phyloP scores from a whole-genome alignment of 2,329 filamentous ascomycete species.

The Pleomassaria siparia region DNA sequence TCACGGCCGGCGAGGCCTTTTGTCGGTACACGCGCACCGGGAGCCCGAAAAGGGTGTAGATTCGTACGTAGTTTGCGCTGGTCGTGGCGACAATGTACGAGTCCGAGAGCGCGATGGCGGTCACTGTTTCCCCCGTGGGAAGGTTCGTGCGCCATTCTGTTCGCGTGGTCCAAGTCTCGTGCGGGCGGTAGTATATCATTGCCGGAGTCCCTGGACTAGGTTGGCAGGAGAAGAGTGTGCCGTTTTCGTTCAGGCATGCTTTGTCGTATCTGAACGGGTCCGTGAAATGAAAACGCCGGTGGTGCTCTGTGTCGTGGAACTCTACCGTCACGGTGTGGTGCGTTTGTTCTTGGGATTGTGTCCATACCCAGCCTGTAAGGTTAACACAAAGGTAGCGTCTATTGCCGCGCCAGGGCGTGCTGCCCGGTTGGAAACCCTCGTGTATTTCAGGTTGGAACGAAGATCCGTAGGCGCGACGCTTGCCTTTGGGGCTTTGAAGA shows the following conservation, averaged over 20 bases:
- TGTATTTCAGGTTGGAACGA: conserved; percentile 70
- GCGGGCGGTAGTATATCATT: conserved; percentile 91
- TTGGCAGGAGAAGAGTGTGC: conserved; percentile 81
- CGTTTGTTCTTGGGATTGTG: conserved; percentile 89
- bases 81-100: conserved; percentile 91
- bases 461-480: conserved; percentile 54
- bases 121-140: conserved; percentile 83
- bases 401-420: conserved; percentile 94
- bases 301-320: conserved; percentile 91
- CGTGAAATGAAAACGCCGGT: conserved; percentile 95
- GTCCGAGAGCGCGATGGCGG: conserved; percentile 86
- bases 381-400: conserved; percentile 92
- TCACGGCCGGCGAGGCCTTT: conserved; percentile 86
- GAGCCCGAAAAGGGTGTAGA: conserved; percentile 91
- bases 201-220: conserved; percentile 65
- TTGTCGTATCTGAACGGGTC: conserved; percentile 96
- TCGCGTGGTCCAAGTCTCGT: conserved; percentile 93
- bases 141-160: conserved; percentile 87
- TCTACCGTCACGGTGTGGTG: conserved; percentile 90
- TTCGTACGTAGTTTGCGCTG: conserved; percentile 80
- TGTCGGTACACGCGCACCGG: conserved; percentile 87
- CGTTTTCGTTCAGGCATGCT: conserved; percentile 83
- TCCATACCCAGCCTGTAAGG: conserved; percentile 93
- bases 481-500: conserved; percentile 48
- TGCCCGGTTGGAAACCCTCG: conserved; percentile 86